Conservation (phyloP, 176 grass and related monocot genomes). For the Oryza brachyantha region DNA sequence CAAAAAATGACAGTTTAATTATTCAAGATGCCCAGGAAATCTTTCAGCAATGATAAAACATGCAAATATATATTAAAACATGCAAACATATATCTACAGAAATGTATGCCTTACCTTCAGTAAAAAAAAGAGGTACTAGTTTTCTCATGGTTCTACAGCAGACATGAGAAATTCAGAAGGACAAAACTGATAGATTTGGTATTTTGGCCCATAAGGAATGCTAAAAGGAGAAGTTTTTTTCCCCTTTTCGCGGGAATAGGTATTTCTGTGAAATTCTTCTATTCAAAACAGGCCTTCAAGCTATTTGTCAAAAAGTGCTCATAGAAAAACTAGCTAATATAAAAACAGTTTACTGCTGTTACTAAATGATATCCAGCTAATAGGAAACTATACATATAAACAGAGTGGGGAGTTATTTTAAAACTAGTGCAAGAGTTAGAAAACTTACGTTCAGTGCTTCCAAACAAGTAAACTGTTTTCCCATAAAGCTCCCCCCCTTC, state of each 20-base stretch:
- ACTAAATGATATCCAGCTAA: not conserved
- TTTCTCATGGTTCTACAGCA: not conserved
- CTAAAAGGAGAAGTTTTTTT: not conserved
- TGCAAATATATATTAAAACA: not conserved
- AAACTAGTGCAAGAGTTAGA: not conserved
- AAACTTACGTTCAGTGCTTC: conserved; percentile 76
- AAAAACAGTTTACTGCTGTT: not conserved
- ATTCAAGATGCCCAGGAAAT: not conserved
- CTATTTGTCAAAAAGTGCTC: not conserved
- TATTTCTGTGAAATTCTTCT: not conserved
- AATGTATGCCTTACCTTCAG: not conserved
- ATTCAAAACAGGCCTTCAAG: not conserved
- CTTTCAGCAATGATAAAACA: not conserved
- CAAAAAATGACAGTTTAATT: not conserved
- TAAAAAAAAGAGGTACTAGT: not conserved
- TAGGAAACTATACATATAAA: not conserved
- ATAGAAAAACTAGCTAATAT: not conserved
- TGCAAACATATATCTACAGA: not conserved
- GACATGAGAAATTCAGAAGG: not conserved
- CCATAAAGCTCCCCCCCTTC: conserved; percentile 74
- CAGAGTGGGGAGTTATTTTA: not conserved
- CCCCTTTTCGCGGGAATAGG: not conserved
- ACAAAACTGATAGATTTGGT: not conserved
- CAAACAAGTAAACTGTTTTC: conserved; percentile 88
- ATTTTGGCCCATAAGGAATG: not conserved